phyloP scores from a whole-genome alignment of 2,329 filamentous ascomycete genomes.

The Fusarium musae region DNA sequence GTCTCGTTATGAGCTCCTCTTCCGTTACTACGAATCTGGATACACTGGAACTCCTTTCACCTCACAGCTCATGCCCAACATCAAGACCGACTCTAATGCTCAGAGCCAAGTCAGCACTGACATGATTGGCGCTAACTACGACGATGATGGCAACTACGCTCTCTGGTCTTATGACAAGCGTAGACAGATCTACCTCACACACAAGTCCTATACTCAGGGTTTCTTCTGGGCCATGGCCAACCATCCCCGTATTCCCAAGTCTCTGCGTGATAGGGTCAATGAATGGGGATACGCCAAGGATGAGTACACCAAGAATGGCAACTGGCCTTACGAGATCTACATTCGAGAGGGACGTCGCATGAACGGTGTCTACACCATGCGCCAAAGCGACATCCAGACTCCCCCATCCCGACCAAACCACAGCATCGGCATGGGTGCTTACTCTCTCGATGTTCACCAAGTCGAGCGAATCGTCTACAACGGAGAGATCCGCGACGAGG shows the following conservation, averaged over 20 bases:
- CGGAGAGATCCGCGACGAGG: constrained; percentile 25
- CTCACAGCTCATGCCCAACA: constrained; percentile 32
- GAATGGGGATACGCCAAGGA: constrained; percentile 34
- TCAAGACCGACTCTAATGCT: constrained; percentile 34
- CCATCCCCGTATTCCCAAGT: constrained; percentile 20
- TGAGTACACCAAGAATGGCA: constrained; percentile 23
- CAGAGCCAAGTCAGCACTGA: constrained; percentile 33
- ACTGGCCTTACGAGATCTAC: constrained; percentile 36
- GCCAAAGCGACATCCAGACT: constrained; percentile 25
- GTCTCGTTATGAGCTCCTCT: constrained; percentile 28
- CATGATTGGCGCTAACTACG: constrained; percentile 29
- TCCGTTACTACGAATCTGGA: constrained; percentile 33
- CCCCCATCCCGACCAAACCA: constrained; percentile 2
- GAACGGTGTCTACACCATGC: constrained; percentile 30
- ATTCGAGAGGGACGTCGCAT: constrained; percentile 33
- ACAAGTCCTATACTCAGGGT: constrained; percentile 32
- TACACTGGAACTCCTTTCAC: constrained; percentile 30
- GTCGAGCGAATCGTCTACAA: constrained; percentile 23
- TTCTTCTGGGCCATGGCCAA: constrained; percentile 33
- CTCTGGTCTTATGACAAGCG: constrained; percentile 29
- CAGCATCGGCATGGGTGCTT: constrained; percentile 20
- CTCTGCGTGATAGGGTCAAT: not conserved
- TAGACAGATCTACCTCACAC: not conserved
- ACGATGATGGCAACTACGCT: constrained; percentile 24
- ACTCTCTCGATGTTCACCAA: constrained; percentile 32